phyloP scores from a whole-genome alignment of 2,329 filamentous ascomycete genomes.

The Trichoderma sp. region DNA sequence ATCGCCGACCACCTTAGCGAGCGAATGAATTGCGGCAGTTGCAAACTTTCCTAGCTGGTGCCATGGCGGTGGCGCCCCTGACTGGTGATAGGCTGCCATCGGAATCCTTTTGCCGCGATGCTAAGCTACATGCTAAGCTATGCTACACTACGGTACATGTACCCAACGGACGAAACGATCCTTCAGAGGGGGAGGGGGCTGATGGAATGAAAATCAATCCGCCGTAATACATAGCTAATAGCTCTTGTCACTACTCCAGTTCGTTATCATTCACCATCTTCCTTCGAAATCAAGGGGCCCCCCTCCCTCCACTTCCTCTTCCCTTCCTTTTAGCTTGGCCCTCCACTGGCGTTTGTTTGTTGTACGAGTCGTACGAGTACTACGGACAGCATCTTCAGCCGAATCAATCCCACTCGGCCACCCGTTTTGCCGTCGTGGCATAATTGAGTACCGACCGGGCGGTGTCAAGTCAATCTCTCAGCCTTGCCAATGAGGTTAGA shows the following conservation, averaged over 20 bases:
- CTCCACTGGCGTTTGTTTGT: not conserved
- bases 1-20: not conserved
- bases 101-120: slow-evolving; percentile 5
- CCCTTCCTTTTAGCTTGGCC: not conserved
- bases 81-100: slow-evolving; percentile 2
- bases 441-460: not conserved
- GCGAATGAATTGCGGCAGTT: not conserved
- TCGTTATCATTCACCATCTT: not conserved
- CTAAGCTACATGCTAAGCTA: not conserved
- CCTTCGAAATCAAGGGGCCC: not conserved
- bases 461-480: not conserved
- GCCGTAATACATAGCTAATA: no score
- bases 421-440: not conserved
- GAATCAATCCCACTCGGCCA: not conserved
- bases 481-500: not conserved
- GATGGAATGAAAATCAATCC: not conserved
- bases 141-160: no score
- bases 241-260: not conserved
- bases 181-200: not conserved
- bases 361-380: not conserved
- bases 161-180: not conserved
- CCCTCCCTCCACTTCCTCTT: not conserved
- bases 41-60: not conserved
- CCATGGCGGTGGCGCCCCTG: not conserved
- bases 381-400: not conserved